Percentiles rank a stretch among this genome's conserved stretches.
These are phyloP conservation scores for Hericium erinaceus DNA, from an alignment of 768 basidiomycete species.

Conservation along the genomic window DNA sequence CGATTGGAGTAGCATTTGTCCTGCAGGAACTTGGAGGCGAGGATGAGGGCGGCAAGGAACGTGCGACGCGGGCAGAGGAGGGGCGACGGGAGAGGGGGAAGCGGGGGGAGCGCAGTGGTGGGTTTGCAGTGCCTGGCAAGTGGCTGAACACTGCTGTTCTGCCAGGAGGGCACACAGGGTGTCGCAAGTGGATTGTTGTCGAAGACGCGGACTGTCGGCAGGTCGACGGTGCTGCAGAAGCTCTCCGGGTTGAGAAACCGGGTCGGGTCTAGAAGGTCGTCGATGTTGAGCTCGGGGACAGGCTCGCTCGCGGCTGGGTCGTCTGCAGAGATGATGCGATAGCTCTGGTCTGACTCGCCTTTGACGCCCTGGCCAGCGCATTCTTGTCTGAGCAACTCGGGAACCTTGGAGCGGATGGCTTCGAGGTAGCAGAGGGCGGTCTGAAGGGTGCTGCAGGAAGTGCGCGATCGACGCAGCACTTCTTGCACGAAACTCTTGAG, in stretches of 20 bases:
- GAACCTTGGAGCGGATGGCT: conserved; percentile 64
- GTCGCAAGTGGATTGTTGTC: conserved; percentile 5
- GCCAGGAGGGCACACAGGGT: background rate
- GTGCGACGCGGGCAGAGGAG: conserved; percentile 83
- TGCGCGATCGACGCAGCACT: conserved; percentile 78
- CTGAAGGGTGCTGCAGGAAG: conserved; percentile 75
- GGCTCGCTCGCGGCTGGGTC: conserved; percentile 25
- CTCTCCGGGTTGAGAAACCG: conserved; percentile 3
- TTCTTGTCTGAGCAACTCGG: conserved; percentile 49
- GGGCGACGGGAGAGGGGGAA: conserved; percentile 56
- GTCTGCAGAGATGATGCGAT: conserved; percentile 33
- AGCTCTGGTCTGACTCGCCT: conserved; percentile 31
- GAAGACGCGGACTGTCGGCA: conserved; percentile 7
- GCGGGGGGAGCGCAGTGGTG: conserved; percentile 21
- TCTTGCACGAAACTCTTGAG: conserved; percentile 81
- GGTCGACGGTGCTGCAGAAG: conserved; percentile 1
- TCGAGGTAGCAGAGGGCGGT: conserved; percentile 85
- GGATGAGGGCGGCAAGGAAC: conserved; percentile 80
- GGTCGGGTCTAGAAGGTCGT: conserved; percentile 6
- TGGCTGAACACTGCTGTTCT: background rate
- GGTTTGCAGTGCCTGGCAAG: conserved; percentile 7
- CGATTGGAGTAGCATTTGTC: conserved; percentile 91
- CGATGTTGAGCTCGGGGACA: conserved; percentile 25
- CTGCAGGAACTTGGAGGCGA: conserved; percentile 89
- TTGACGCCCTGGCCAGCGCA: conserved; percentile 33